Base-by-base conservation (phyloP, 2,329 filamentous ascomycete genomes). In the Fusarium udum region DNA sequence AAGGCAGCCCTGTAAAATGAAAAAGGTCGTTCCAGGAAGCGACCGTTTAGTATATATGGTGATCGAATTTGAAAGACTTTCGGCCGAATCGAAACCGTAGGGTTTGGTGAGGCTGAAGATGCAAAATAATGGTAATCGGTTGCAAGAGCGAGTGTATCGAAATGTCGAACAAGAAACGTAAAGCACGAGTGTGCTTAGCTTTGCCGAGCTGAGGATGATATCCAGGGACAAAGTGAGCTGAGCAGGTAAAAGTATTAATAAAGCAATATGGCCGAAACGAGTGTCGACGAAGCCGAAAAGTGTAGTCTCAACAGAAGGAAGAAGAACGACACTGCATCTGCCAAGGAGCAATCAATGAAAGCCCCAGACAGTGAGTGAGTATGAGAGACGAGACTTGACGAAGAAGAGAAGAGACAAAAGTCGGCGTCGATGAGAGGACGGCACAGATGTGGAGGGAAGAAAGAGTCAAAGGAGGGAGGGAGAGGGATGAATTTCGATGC, bases 231-330 rank as follows among this genome's bases (percentile, higher is more conserved):
- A 34, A 69, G 34, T 53, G 51, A 53, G 51, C 51, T 64, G 72
- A 78, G 71, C 68, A 73, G 76, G 78, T 72, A 80, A 74, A 53
- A 78, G 75, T 80, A 80, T 79, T 78, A 78, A 69, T 74, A 78
- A 77, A 72, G 74, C 71, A 75, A 76, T 80, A 79, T 64, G 75
- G 65, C 67, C 64, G 70, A 75, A 82, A 80, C 73, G 79, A 81
- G 75, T 66, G 80, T 80, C 76, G 76, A 77, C 75, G 75, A 77
- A 71, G 75, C 62, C 72, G 69, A 77, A 77, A 78, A 71, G 66
- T 72, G 59, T 68, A 61, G 72, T 77, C 76, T 79, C 70, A 79
- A 78, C 74, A 74, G 75, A 69, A 75, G 71, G 67, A 75, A 75
- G 67, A 62, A 62, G 76, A 73, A 71, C 75, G 66, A 63, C 72